Evolutionary conservation across 306 rosid species (phyloP), one percentile per base, ranked within the genome.

Genomic region (Cercis canadensis): DNA sequence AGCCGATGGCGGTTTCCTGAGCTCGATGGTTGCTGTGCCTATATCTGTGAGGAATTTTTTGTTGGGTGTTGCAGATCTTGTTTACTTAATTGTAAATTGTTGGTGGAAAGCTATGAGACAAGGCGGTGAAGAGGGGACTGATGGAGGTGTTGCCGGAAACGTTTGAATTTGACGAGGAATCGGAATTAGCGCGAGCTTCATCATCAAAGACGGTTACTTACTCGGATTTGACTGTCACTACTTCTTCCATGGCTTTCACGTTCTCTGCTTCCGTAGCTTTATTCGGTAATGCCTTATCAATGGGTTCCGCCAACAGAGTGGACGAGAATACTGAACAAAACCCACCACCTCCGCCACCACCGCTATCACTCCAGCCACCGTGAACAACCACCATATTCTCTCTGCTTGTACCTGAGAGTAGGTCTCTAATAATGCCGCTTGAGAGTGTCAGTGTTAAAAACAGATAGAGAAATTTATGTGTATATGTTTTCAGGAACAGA

Each of bases 181-280:
- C 52, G 4, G 76, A 62, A 44, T 12, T 54, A 1, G 69, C 59
- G 40, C 13, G 12, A 6, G 32, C 13, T 4, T 29, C 50, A 10
- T 71, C 74, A 0, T 66, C 60, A 0, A 74, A 13, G 2, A 57
- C 10, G 9, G 14, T 70, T 5, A 32, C 50, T 45, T 65, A 50
- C 76, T 81, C 82, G 19, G 76, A 3, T 72, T 76, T 83, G 5
- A 79, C 62, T 32, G 16, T 45, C 17, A 40, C 36, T 57, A 33
- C 41, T 17, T 17, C 75, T 46, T 24, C 78, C 57, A 69, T 55
- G 53, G 19, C 6, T 40, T 24, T 31, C 18, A 5, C 47, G 14
- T 15, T 29, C 36, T 47, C 55, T 36, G 34, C 55, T 70, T 49
- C 46, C 10, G 16, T 12, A 46, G 11, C 10, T 41, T 49, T 36